Evolutionary conservation across 768 basidiomycete species (phyloP).

Genomic region (Dioszegia hungarica): DNA sequence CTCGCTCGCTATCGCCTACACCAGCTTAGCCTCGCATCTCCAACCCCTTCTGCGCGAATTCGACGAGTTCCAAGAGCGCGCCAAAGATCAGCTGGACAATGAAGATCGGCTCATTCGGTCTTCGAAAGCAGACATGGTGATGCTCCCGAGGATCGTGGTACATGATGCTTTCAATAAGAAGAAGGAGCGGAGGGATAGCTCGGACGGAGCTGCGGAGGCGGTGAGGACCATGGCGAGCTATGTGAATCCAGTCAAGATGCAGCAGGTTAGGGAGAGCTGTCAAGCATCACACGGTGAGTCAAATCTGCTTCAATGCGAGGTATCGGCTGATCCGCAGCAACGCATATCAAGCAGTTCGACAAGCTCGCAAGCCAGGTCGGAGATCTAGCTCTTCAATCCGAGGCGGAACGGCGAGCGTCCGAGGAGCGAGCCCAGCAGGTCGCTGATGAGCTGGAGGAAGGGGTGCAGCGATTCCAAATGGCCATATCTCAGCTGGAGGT

Average conservation of each 20-base stretch:
- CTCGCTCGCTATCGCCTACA: slow-evolving; percentile 36
- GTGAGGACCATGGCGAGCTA: slow-evolving; percentile 39
- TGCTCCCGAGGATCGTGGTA: slow-evolving; percentile 24
- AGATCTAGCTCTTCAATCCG: slow-evolving; percentile 27
- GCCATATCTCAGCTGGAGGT: slow-evolving; percentile 22
- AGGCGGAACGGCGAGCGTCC: slow-evolving; percentile 17
- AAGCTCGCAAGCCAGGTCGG: slow-evolving; percentile 16
- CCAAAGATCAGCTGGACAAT: slow-evolving; percentile 29
- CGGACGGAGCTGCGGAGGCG: slow-evolving; percentile 2
- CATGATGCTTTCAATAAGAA: slow-evolving; percentile 25
- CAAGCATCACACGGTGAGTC: slow-evolving; percentile 32
- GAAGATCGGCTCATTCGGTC: slow-evolving; percentile 25
- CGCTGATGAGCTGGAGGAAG: slow-evolving; percentile 25
- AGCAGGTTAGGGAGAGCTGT: slow-evolving; percentile 40
- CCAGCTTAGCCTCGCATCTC: slow-evolving; percentile 35
- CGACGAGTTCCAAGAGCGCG: slow-evolving; percentile 19
- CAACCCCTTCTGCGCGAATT: slow-evolving; percentile 33
- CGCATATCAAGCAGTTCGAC: slow-evolving; percentile 29
- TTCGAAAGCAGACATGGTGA: slow-evolving; percentile 30
- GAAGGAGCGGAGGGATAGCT: slow-evolving; percentile 16
- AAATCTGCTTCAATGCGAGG: neutral
- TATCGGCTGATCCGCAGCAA: slow-evolving; percentile 14
- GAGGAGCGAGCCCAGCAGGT: slow-evolving; percentile 20
- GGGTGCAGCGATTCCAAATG: slow-evolving; percentile 23
- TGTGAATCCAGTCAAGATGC: slow-evolving; percentile 43